Evolutionary conservation across 2,329 filamentous ascomycete species (phyloP).

Genomic region (Sporothrix pseudoabietina): DNA sequence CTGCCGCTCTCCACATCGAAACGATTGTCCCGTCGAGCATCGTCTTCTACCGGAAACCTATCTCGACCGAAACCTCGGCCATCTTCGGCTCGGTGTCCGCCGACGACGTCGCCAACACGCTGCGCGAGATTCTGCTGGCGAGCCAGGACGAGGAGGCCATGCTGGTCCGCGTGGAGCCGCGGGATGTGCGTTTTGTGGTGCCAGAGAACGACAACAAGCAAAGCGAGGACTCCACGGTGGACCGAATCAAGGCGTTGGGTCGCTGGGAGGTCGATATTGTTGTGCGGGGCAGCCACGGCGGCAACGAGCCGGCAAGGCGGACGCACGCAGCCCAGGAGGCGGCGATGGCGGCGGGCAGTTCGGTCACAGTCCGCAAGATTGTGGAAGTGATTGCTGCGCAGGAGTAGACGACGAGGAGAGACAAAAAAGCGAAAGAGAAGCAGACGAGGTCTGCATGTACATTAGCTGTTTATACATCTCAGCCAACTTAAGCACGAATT

Average conservation of each 20-base stretch:
- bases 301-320: neutral
- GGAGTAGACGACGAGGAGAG: conserved; percentile 26
- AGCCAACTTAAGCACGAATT: neutral
- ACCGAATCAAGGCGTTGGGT: conserved; percentile 48
- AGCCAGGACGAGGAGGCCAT: conserved; percentile 41
- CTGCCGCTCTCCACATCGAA: conserved; percentile 42
- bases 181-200: conserved; percentile 41
- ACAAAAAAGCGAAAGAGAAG: too few relatives aligned
- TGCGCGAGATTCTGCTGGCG: conserved; percentile 43
- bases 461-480: conserved; percentile 13
- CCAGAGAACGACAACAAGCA: conserved; percentile 37
- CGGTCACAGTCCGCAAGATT: conserved; percentile 40
- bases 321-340: neutral
- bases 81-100: conserved; percentile 51
- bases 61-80: conserved; percentile 34
- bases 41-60: conserved; percentile 46
- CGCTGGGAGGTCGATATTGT: conserved; percentile 46
- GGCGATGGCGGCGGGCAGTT: conserved; percentile 27
- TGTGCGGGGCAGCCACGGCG: conserved; percentile 35
- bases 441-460: neutral
- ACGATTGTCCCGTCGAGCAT: conserved; percentile 44
- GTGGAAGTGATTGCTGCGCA: conserved; percentile 43
- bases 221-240: conserved; percentile 40
- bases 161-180: conserved; percentile 43
- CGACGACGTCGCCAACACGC: conserved; percentile 42